phyloP scores from a whole-genome alignment of 2,329 filamentous ascomycete species.

The Cladosporium sp. region DNA sequence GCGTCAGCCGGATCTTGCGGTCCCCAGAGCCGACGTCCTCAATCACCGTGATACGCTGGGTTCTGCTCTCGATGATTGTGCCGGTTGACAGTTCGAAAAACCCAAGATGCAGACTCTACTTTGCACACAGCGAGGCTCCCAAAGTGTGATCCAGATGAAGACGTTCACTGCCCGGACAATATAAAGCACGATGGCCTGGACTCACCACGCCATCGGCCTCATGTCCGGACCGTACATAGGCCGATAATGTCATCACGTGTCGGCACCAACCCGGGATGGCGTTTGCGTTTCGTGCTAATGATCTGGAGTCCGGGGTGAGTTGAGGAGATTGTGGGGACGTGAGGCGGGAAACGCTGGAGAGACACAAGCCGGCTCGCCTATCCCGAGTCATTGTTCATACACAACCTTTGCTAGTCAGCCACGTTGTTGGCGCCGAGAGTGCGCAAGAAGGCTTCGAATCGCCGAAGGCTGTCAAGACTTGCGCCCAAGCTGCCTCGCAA shows the following conservation, averaged over 20 bases:
- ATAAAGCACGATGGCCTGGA: not conserved
- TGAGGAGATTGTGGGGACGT: not conserved
- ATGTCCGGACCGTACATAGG: not conserved
- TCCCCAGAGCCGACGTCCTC: not conserved
- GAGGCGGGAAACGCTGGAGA: not conserved
- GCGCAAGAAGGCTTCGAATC: not conserved
- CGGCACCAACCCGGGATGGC: not conserved
- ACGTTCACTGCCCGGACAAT: not conserved
- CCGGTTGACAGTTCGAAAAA: not conserved
- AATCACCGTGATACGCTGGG: not conserved
- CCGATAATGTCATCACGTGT: not conserved
- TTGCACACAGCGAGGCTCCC: too few relatives aligned
- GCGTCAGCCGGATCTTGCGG: constrained; percentile 1
- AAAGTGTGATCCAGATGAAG: not conserved
- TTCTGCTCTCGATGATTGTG: not conserved
- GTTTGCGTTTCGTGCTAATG: not conserved
- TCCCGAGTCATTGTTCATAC: not conserved
- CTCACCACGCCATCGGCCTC: not conserved
- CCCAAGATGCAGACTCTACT: too few relatives aligned
- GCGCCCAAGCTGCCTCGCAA: not conserved
- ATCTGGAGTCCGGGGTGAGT: not conserved
- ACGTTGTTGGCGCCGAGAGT: not conserved
- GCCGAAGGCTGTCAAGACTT: not conserved
- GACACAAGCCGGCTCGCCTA: not conserved
- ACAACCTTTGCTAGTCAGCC: not conserved